Base-by-base conservation (phyloP, 2,329 filamentous ascomycete genomes). In the Cryphonectria carpinicola region DNA sequence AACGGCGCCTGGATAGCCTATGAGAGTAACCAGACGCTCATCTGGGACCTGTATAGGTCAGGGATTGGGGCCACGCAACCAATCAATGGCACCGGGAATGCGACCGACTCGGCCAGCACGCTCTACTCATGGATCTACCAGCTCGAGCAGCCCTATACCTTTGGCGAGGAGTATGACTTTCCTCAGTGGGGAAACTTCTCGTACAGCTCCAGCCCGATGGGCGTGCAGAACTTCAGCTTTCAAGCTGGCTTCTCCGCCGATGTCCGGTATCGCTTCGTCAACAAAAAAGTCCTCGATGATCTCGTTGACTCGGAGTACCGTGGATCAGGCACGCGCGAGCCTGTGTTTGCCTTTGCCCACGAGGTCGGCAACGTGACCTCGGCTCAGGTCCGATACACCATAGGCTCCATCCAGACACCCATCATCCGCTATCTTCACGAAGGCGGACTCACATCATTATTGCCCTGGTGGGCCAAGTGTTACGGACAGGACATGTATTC, bases 1-100 rank as follows among this genome's bases (percentile, higher is more conserved):
- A 91, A 92, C 75, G 90, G 89, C 2, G 89, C 93, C 75, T 96
- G 93, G 92, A 90, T 93, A 69, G 94, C 90, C 77, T 92, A 91
- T 46, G 86, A 93, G 73, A 82, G 87, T 63, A 87, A 86, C 25
- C 91, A 85, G 74, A 82, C 86, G 62, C 90, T 95, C 66, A 82
- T 86, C 70, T 95, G 93, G 93, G 81, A 86, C 19, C 81, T 93
- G 64, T 81, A 83, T 66, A 4, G 82, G 74, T 60, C 78, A 75
- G 32, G 61, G 4, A 64, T 35, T 32, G 67, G 60, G 2, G 65
- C 37, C 46, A 28, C 56, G 39, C 19, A 78, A 25, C 22, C 71
- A n/a, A 14, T 90, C 62, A 90, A 91, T 22, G 63, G 69, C 2
- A 72, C 65, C 14, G 46, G 43, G 0, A 64, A 68, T 37, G 39